Percentiles rank a stretch among this genome's conserved stretches.
These are phyloP conservation scores for Suillus brevipes DNA, from an alignment of 768 basidiomycete genomes.

Conservation along the genomic window DNA sequence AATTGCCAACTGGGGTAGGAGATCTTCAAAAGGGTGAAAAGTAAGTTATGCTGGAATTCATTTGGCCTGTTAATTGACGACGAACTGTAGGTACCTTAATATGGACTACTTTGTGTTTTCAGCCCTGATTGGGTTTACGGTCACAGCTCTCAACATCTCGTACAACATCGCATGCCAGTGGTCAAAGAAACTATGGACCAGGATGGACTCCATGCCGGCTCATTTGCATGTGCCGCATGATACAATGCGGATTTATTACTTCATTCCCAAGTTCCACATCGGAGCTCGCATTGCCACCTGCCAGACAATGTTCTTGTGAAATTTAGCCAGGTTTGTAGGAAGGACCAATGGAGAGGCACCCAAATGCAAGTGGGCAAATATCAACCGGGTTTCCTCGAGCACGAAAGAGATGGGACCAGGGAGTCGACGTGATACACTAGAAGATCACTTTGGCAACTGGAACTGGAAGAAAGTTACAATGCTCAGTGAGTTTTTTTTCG, in stretches of 20 bases:
- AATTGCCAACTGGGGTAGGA: not conserved
- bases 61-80: not conserved
- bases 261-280: not conserved
- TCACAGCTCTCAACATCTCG: slow-evolving; percentile 6
- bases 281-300: not conserved
- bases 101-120: slow-evolving; percentile 7
- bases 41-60: not conserved
- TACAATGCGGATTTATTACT: not conserved
- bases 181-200: slow-evolving; percentile 13
- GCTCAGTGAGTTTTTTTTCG: not conserved
- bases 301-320: not conserved
- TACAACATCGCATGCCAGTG: slow-evolving; percentile 28
- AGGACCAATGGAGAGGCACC: not conserved
- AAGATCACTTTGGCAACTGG: not conserved
- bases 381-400: not conserved
- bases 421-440: not conserved
- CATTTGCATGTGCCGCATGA: not conserved
- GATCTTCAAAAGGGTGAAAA: slow-evolving; percentile 5
- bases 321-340: not conserved
- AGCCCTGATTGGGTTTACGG: not conserved
- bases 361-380: not conserved
- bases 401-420: not conserved
- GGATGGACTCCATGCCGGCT: slow-evolving; percentile 1
- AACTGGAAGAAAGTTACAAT: not conserved
- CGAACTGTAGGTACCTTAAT: not conserved